Evolutionary conservation across 2,329 filamentous ascomycete genomes (phyloP).

Genomic region (Diaporthe nobilis): DNA sequence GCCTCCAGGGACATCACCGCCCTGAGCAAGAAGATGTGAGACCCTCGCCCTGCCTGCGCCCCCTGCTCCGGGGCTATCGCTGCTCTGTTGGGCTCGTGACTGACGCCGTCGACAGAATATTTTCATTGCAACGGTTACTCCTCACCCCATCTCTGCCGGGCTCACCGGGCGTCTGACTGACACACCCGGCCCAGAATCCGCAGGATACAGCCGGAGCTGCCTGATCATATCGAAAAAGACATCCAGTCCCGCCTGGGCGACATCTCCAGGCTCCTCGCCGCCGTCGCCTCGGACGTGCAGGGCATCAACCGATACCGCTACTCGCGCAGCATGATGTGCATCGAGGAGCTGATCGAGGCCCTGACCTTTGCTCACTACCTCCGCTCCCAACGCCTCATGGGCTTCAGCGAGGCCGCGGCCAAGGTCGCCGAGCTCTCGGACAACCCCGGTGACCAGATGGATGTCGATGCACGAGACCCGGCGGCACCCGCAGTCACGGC

Average conservation of each 20-base stretch:
- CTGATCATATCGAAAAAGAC: constrained; percentile 77
- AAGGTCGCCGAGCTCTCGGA: constrained; percentile 56
- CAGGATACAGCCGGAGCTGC: constrained; percentile 73
- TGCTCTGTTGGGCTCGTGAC: background rate
- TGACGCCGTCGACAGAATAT: constrained; percentile 71
- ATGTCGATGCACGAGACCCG: constrained; percentile 52
- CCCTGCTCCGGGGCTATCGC: no score
- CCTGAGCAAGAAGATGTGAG: constrained; percentile 95
- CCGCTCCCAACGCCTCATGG: constrained; percentile 80
- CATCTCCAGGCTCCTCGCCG: constrained; percentile 78
- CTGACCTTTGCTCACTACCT: constrained; percentile 92
- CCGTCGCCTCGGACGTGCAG: constrained; percentile 80
- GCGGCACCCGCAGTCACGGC: constrained; percentile 26
- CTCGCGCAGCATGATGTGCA: constrained; percentile 81
- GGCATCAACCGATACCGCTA: constrained; percentile 89
- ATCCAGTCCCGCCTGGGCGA: constrained; percentile 77
- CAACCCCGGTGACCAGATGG: constrained; percentile 48
- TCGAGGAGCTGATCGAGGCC: constrained; percentile 96
- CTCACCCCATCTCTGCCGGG: background rate
- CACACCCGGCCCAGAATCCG: constrained; percentile 68
- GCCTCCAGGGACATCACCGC: constrained; percentile 93
- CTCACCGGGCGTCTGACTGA: background rate
- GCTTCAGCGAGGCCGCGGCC: constrained; percentile 70
- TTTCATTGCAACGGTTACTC: constrained; percentile 81
- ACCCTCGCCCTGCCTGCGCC: constrained; percentile 1